Evolutionary conservation across 768 basidiomycete genomes (phyloP), one percentile per base, ranked within the genome.

Genomic region (Phlebiopsis gigantea): DNA sequence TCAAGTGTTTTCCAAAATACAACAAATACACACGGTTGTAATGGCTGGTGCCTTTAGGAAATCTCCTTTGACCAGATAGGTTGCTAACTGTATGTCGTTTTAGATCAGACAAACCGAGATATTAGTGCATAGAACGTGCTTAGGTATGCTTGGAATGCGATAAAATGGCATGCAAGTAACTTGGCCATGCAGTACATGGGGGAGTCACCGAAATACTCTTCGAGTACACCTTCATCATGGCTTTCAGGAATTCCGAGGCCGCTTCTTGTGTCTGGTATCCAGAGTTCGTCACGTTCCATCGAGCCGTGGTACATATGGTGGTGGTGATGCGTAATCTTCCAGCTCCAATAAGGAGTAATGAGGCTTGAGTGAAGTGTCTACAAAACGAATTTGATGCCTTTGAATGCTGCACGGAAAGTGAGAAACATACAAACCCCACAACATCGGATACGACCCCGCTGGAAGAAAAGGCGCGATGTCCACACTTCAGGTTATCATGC

Each of bases 311-410:
- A 19, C 31, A n/a, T 29, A 31, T 57, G 53, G 39, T 57, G 57
- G 1, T 29, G 34, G 19, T 55, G 57, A 45, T 57, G 57, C 19
- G 41, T n/a, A 22, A 54, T 42, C 24, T 44, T 21, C 57, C 57
- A 57, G 26, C 42, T 31, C 76, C 75, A 12, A 75, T 75, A 53
- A 72, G 64, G 55, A 8, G 31, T 54, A 22, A 22, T 44, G 19
- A 57, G 25, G 4, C 25, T 10, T 9, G 57, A 10, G 26, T 57
- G 53, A 17, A 46, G 19, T 7, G 46, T 31, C 48, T 50, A 31
- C 34, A 39, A 39, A 39, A 8, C 9, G 8, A 8, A 39, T 8
- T 39, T 17, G 8, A 39, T 39, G 8, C 34, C 8, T 17, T 8
- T 8, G 34, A 39, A 17, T 17, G 8, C 17, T 39, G 9, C 8